Base-by-base conservation (phyloP, 139 green algal genomes). In the Trebouxia sp. region DNA sequence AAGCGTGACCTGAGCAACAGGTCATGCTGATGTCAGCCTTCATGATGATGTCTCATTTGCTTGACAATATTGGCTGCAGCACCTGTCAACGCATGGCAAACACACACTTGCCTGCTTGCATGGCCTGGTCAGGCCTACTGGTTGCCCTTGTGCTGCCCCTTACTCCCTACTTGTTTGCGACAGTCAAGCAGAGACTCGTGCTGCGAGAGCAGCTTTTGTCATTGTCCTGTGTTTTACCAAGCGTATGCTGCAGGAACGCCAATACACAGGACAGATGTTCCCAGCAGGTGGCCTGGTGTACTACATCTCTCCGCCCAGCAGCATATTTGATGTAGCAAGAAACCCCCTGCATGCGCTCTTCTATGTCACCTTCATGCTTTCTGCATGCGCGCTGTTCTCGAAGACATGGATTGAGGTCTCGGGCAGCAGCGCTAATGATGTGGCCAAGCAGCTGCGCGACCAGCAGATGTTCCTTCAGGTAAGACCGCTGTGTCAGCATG, bases 391-490 rank as follows among this genome's bases (percentile, higher is more conserved):
- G 5, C 86, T 99, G n/a, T 99, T 99, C 90, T 99, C 96, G 83
- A 99, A 99, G 92, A 98, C 95, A 43, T 99, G 97, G 97, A 99
- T 99, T 81, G 97, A 99, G 90, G 95, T 99, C n/a, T 97, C 92
- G 0, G 97, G 97, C 45, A 96, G 94, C 47, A 95, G 87, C 42
- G 94, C 97, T 37, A 87, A 79, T 67, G 97, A 99, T 80, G 97
- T 99, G 5, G 97, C 97, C 39, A 98, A 97, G 91, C 94, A 99
- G 90, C 93, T 99, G 75, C 96, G 96, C 83, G 94, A 98, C 83
- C 94, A 98, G 93, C 89, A 97, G 87, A 96, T 96, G 89, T 98
- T 97, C 88, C 92, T 98, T 81, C 89, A 94, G 87, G 85, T 87
- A 14, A 45, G 83, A 43, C 14, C 51, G 53, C 30, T n/a, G 17